phyloP scores from a whole-genome alignment of 169 alveolate species.

The Blepharisma undulans region DNA sequence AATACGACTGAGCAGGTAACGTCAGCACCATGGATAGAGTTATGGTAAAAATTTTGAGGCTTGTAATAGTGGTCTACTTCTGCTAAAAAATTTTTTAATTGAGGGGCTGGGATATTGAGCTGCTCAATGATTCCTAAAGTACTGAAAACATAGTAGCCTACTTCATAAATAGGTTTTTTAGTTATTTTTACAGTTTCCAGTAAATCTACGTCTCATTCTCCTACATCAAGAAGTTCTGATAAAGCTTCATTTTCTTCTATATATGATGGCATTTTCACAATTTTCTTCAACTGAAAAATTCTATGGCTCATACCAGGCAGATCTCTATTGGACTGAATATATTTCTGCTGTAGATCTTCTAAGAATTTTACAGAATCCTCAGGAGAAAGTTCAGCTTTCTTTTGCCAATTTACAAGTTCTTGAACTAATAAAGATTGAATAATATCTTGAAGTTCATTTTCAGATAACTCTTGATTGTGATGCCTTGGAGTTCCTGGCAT shows the following conservation, averaged over 20 bases:
- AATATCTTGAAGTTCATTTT: not conserved
- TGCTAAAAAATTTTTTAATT: not conserved
- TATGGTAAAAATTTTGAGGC: constrained; percentile 50
- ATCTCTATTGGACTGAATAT: not conserved
- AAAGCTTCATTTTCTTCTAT: not conserved
- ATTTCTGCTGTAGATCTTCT: not conserved
- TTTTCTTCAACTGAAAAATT: not conserved
- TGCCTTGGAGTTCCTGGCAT: not conserved
- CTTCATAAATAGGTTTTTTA: constrained; percentile 2
- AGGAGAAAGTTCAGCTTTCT: not conserved
- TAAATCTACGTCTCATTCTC: not conserved
- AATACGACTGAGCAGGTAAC: constrained; percentile 38
- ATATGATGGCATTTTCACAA: not conserved
- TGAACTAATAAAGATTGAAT: not conserved
- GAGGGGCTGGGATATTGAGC: not conserved
- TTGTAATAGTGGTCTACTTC: not conserved
- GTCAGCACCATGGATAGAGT: constrained; percentile 57
- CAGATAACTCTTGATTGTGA: not conserved
- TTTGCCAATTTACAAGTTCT: not conserved
- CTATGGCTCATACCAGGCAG: not conserved
- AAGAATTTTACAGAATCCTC: not conserved
- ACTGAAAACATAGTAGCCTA: not conserved
- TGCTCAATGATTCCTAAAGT: not conserved
- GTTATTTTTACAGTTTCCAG: not conserved
- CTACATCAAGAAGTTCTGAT: not conserved